A percentile compares a stretch with the other conserved stretches of the same genome.
These are phyloP conservation scores for Saksenaea oblongispora DNA, from an alignment of 371 early-diverging fungal genomes.

Conservation along the genomic window DNA sequence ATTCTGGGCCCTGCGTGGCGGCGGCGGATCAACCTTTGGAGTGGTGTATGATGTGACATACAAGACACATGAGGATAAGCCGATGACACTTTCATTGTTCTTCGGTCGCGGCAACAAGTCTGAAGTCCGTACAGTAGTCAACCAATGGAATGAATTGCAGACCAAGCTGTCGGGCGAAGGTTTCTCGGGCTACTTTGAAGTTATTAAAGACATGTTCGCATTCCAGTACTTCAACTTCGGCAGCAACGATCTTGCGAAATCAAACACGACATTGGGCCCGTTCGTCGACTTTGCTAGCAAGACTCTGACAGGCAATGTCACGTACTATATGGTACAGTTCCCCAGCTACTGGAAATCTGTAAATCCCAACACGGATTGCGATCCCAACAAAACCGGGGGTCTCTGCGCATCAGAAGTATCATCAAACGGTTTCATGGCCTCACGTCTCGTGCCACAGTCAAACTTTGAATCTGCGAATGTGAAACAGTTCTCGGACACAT, in stretches of 20 bases:
- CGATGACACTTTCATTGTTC: neutral
- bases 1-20: constrained; percentile 63
- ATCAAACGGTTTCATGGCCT: too few relatives aligned
- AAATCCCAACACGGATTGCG: too few relatives aligned
- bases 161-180: neutral
- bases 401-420: too few relatives aligned
- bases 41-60: constrained; percentile 28
- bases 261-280: neutral
- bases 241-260: neutral
- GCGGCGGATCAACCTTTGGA: constrained; percentile 49
- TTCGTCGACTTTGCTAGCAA: too few relatives aligned
- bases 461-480: too few relatives aligned
- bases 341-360: too few relatives aligned
- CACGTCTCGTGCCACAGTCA: too few relatives aligned
- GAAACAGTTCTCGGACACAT: too few relatives aligned
- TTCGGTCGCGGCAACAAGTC: neutral
- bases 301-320: too few relatives aligned
- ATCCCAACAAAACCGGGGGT: too few relatives aligned
- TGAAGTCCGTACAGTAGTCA: neutral
- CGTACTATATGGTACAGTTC: too few relatives aligned
- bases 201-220: neutral
- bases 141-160: neutral
- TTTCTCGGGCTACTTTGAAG: neutral
- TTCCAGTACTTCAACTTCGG: neutral
- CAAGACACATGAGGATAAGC: neutral